Conservation (phyloP, 345 rosid genomes). For the Hibiscus trionum region DNA sequence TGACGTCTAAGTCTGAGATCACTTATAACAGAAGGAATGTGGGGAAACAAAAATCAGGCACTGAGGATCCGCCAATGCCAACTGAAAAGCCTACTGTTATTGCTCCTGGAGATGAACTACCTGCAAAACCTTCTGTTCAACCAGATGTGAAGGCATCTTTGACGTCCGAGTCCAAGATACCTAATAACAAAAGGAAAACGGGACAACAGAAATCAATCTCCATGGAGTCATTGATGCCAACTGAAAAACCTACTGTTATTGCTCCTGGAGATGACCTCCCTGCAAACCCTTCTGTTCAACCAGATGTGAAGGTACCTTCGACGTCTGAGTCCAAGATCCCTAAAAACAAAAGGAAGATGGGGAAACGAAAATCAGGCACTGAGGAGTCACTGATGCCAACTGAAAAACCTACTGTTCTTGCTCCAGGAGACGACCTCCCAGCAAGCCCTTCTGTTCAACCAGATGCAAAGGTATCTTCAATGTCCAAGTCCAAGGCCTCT, state of each 20-base stretch:
- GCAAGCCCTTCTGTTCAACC: conserved; percentile 16
- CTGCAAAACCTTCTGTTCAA: conserved; percentile 12
- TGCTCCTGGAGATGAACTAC: conserved; percentile 24
- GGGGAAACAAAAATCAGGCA: conserved; percentile 39
- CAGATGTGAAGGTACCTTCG: conserved; percentile 21
- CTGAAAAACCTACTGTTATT: conserved; percentile 14
- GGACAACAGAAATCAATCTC: conserved; percentile 31
- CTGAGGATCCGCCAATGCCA: neutral
- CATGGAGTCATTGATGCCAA: neutral
- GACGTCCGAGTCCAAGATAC: conserved; percentile 33
- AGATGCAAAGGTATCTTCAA: conserved; percentile 21
- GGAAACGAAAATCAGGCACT: conserved; percentile 37
- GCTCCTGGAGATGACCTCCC: conserved; percentile 23
- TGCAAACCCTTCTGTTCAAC: conserved; percentile 15
- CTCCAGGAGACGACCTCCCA: conserved; percentile 21
- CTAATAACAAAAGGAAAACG: conserved; percentile 31
- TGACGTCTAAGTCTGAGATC: conserved; percentile 34
- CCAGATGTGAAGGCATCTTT: conserved; percentile 23
- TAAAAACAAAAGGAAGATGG: conserved; percentile 45
- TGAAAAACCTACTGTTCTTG: conserved; percentile 14
- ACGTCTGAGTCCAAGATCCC: conserved; percentile 35
- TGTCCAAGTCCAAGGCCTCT: conserved; percentile 33
- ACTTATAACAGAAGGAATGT: conserved; percentile 42
- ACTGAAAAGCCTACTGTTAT: conserved; percentile 11
- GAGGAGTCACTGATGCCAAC: neutral